Evolutionary conservation across 768 basidiomycete species (phyloP).

Genomic region (Lactarius pseudohatsudake): DNA sequence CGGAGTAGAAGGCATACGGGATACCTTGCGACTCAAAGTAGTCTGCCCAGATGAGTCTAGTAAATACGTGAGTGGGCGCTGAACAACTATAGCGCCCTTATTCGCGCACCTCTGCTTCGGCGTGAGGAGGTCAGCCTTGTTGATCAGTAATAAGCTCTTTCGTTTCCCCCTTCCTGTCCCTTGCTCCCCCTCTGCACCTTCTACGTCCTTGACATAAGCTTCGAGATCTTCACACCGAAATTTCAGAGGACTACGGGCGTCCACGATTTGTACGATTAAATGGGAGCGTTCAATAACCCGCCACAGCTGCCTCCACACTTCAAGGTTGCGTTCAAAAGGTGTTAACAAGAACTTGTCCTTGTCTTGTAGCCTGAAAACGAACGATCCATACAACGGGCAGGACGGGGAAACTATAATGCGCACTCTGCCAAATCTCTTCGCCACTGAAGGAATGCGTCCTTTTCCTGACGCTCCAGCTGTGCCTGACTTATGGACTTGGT

Average conservation of each 20-base stretch:
- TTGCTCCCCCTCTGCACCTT: constrained; percentile 76
- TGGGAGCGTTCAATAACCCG: constrained; percentile 94
- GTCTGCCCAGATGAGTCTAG: constrained; percentile 85
- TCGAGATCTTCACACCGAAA: constrained; percentile 95
- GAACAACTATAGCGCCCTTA: constrained; percentile 5
- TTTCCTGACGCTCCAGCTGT: constrained; percentile 87
- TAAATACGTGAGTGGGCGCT: background rate
- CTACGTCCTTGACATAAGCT: constrained; percentile 79
- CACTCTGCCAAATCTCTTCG: constrained; percentile 88
- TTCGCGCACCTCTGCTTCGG: constrained; percentile 69
- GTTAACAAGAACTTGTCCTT: constrained; percentile 85
- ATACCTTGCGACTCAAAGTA: constrained; percentile 78
- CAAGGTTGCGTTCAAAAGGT: constrained; percentile 95
- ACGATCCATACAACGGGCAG: background rate
- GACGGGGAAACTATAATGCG: constrained; percentile 36
- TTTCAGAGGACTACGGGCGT: constrained; percentile 89
- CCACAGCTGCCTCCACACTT: constrained; percentile 99
- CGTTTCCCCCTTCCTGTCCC: constrained; percentile 75
- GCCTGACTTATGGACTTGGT: constrained; percentile 71
- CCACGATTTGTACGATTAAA: constrained; percentile 92
- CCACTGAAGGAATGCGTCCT: constrained; percentile 91
- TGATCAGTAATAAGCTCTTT: constrained; percentile 81
- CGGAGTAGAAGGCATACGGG: constrained; percentile 90
- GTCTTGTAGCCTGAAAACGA: constrained; percentile 70
- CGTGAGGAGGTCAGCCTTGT: constrained; percentile 93